phyloP scores from a whole-genome alignment of 208 protist species.

The Naegleria fowleri region DNA sequence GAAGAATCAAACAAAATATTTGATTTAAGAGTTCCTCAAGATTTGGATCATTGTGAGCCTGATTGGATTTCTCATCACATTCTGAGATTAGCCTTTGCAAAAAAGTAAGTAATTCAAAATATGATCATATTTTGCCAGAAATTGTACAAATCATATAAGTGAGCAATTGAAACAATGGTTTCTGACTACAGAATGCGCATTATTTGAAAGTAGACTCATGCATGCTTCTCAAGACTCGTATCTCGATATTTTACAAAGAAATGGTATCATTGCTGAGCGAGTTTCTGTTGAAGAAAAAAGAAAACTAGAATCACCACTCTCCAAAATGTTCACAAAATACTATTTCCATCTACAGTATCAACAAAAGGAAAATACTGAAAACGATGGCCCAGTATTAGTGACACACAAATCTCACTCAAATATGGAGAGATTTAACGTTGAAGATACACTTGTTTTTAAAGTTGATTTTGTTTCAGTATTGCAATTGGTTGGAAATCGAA shows the following conservation, averaged over 20 bases:
- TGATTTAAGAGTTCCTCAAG: neutral
- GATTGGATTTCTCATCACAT: slow-evolving; percentile 29
- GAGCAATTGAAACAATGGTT: slow-evolving; percentile 4
- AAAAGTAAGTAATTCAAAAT: slow-evolving; percentile 19
- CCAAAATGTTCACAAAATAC: neutral
- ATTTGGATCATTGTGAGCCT: neutral
- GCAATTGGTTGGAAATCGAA: slow-evolving; percentile 10
- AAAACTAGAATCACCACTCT: neutral
- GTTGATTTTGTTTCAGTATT: neutral
- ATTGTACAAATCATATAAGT: neutral
- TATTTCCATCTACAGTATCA: neutral
- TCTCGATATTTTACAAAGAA: neutral
- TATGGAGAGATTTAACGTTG: neutral
- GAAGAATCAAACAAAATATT: neutral
- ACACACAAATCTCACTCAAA: neutral
- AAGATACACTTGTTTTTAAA: neutral
- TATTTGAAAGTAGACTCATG: slow-evolving; percentile 15
- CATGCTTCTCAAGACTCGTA: neutral
- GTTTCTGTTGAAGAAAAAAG: neutral
- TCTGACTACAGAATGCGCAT: neutral
- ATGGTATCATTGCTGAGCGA: neutral
- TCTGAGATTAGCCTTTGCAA: slow-evolving; percentile 10
- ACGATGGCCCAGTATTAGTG: neutral
- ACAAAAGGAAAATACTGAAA: neutral
- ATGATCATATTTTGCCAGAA: neutral